Conservation (phyloP, 208 protist genomes). For the Endotrypanum monterogeii region DNA sequence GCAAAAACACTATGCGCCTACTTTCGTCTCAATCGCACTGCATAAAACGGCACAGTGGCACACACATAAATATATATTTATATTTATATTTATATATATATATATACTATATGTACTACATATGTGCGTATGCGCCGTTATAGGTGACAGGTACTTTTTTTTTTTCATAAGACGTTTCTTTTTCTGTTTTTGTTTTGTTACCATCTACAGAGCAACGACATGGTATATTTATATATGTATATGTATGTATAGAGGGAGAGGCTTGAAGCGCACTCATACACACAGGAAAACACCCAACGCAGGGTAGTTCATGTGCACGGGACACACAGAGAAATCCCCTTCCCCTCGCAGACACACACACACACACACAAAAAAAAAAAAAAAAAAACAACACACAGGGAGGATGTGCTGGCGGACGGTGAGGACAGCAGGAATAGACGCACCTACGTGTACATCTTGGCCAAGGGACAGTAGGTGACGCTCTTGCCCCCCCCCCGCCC, state of each 20-base stretch:
- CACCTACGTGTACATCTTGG: neutral
- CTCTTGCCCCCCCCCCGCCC: neutral
- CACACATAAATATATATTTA: neutral
- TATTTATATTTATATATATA: neutral
- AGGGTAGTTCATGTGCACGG: too few species aligned
- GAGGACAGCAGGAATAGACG: neutral
- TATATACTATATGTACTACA: too few species aligned
- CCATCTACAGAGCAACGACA: neutral
- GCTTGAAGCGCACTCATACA: too few species aligned
- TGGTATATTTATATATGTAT: too few species aligned
- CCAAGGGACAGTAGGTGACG: neutral
- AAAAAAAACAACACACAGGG: neutral
- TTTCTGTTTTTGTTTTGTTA: neutral
- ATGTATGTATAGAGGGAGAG: too few species aligned
- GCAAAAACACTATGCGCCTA: too few species aligned
- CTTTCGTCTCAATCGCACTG: too few species aligned
- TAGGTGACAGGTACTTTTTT: neutral
- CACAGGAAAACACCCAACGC: too few species aligned
- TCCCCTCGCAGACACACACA: neutral
- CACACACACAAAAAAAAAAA: too few species aligned
- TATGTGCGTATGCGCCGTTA: neutral
- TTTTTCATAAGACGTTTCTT: neutral
- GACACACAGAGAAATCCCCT: too few species aligned
- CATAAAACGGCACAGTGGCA: neutral
- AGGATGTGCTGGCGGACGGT: neutral